phyloP scores from a whole-genome alignment of 495 filamentous ascomycete species.

The Neurospora sp. region DNA sequence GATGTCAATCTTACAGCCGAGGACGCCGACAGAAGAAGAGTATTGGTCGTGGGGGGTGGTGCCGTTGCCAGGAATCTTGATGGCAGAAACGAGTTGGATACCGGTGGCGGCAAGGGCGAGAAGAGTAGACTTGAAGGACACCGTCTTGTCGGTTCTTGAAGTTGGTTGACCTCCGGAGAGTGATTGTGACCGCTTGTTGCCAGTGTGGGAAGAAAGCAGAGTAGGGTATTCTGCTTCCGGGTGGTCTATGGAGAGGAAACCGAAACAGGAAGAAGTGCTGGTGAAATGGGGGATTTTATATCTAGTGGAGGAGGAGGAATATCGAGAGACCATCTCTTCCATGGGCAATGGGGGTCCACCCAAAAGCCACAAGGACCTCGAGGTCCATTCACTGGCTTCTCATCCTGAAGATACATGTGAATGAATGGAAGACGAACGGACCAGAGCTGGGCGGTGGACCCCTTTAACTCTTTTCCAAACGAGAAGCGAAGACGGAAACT shows the following conservation, averaged over 20 bases:
- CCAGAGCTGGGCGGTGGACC: not conserved
- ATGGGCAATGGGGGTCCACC: not conserved
- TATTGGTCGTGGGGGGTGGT: conserved; percentile 35
- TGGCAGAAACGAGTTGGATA: not conserved
- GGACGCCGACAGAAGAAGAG: conserved; percentile 32
- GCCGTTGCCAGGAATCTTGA: not conserved
- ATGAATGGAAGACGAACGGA: not conserved
- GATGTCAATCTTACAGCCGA: conserved; percentile 36
- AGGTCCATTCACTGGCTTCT: not conserved
- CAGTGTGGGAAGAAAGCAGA: not conserved
- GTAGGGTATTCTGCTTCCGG: not conserved
- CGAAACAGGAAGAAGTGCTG: not conserved
- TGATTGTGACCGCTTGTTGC: not conserved
- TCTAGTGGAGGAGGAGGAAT: not conserved
- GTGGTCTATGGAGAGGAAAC: not conserved
- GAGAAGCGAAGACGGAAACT: not conserved
- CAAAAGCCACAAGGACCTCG: not conserved
- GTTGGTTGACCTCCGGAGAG: not conserved
- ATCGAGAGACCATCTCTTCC: not conserved
- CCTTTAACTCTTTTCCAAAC: not conserved
- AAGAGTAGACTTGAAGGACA: not conserved
- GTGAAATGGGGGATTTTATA: not conserved
- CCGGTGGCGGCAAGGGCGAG: not conserved
- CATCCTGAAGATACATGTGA: not conserved
- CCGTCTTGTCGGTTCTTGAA: not conserved